Percentiles rank a stretch among this genome's conserved stretches.
phyloP scores from a whole-genome alignment of 1,284 basidiomycete species.

The Heterobasidion irregulare region DNA sequence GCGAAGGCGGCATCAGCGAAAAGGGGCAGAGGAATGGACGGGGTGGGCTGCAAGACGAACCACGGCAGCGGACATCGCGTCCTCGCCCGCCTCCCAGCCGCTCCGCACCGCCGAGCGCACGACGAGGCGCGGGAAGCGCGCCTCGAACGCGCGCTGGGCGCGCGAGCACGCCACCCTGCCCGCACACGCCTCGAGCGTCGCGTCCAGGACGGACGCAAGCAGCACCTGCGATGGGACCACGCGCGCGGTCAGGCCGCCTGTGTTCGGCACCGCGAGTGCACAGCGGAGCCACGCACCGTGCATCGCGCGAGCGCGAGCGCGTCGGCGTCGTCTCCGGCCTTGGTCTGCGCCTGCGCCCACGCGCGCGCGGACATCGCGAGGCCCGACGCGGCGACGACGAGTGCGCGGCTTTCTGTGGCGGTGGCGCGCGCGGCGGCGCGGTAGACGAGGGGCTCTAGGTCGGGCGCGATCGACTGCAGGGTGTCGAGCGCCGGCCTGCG shows the following conservation, averaged over 20 bases:
- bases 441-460: slow-evolving; percentile 8
- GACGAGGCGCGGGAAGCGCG: slow-evolving; percentile 36
- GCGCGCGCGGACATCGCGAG: slow-evolving; percentile 5
- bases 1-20: background rate
- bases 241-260: background rate
- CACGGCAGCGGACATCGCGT: slow-evolving; percentile 25
- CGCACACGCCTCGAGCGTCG: slow-evolving; percentile 29
- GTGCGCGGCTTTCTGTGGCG: slow-evolving; percentile 5
- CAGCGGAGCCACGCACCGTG: slow-evolving; percentile 9
- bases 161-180: slow-evolving; percentile 32
- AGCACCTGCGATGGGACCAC: slow-evolving; percentile 22
- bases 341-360: slow-evolving; percentile 3
- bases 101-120: slow-evolving; percentile 20
- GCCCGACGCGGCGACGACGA: slow-evolving; percentile 3
- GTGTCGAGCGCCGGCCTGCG: slow-evolving; percentile 36
- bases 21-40: background rate
- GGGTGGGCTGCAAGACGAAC: slow-evolving; percentile 14
- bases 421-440: background rate
- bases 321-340: background rate
- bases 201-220: slow-evolving; percentile 32
- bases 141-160: slow-evolving; percentile 38
- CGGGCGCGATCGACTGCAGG: slow-evolving; percentile 4
- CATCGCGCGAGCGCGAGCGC: slow-evolving; percentile 13
- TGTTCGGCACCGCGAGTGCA: background rate
- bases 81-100: slow-evolving; percentile 31